Conservation (phyloP, 306 rosid genomes). For the Pyrus pyrifolia region DNA sequence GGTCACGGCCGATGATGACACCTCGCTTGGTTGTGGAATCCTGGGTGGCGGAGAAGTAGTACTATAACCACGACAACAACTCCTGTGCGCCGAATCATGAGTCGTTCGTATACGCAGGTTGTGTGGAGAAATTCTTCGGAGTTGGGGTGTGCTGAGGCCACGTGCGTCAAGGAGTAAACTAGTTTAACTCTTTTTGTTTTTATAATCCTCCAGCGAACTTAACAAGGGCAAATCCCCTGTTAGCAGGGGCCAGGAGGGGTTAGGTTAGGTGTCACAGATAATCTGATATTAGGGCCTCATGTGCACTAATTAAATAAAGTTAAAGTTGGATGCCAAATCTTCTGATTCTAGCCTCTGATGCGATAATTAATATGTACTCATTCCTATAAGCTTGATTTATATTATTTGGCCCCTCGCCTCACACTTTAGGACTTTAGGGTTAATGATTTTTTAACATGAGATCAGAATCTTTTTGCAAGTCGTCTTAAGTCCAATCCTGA, state of each 20-base stretch:
- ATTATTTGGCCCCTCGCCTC: not conserved
- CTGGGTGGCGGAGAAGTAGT: conserved; percentile 66
- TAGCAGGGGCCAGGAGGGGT: not conserved
- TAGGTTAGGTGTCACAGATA: no score
- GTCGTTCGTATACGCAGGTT: conserved; percentile 70
- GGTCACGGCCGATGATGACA: conserved; percentile 25
- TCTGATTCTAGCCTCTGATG: not conserved
- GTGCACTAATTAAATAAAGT: no score
- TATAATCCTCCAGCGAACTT: conserved; percentile 71
- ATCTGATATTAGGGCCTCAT: not conserved
- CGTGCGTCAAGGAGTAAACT: conserved; percentile 39
- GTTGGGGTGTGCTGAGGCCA: conserved; percentile 59
- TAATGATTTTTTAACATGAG: not conserved
- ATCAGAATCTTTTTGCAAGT: not conserved
- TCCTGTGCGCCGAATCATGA: conserved; percentile 39
- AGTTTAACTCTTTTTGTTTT: conserved; percentile 61
- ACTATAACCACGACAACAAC: conserved; percentile 45
- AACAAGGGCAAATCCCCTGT: conserved; percentile 61
- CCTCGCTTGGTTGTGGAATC: conserved; percentile 39
- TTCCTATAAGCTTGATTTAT: not conserved
- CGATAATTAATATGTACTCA: not conserved
- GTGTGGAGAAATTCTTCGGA: conserved; percentile 63
- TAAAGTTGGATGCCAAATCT: not conserved
- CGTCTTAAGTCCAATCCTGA: not conserved
- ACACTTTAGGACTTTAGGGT: not conserved